Evolutionary conservation across 2,329 filamentous ascomycete species (phyloP).

Genomic region (Neofusicoccum ribis): DNA sequence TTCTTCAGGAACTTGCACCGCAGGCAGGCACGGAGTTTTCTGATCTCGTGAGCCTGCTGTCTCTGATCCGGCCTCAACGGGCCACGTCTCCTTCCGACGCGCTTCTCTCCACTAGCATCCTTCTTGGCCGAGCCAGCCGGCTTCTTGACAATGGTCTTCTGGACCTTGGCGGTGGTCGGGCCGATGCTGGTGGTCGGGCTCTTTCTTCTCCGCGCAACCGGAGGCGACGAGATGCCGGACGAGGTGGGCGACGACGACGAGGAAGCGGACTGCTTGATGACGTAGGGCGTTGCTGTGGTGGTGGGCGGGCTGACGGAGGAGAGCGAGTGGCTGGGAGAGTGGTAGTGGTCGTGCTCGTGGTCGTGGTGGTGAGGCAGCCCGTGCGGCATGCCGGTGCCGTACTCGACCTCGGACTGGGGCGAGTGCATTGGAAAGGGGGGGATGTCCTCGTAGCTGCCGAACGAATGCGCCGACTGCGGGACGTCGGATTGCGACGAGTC

Average conservation of each 20-base stretch:
- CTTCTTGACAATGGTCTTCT: conserved; percentile 83
- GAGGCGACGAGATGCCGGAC: conserved; percentile 53
- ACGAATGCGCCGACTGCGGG: conserved; percentile 61
- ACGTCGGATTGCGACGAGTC: conserved; percentile 65
- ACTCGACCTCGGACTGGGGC: conserved; percentile 75
- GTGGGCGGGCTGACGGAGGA: conserved; percentile 66
- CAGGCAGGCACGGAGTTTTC: conserved; percentile 89
- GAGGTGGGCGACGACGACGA: conserved; percentile 62
- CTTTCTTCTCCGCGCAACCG: conserved; percentile 65
- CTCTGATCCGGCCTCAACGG: conserved; percentile 90
- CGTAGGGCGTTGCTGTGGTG: conserved; percentile 66
- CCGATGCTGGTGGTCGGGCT: conserved; percentile 74
- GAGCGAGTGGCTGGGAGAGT: conserved; percentile 37
- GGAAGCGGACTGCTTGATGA: conserved; percentile 64
- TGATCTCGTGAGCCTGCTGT: conserved; percentile 94
- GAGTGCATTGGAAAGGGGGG: conserved; percentile 74
- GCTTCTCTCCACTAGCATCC: conserved; percentile 78
- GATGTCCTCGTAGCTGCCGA: conserved; percentile 80
- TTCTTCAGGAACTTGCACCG: conserved; percentile 99
- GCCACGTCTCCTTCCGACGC: conserved; percentile 85
- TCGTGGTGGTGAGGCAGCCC: conserved; percentile 34
- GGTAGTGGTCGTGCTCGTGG: conserved; percentile 28
- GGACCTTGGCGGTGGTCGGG: conserved; percentile 59
- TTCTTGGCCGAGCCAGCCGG: conserved; percentile 67
- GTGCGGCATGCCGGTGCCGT: conserved; percentile 64